Conservation (phyloP, 2,329 filamentous ascomycete species). For the Fusarium sterilihyphosum region DNA sequence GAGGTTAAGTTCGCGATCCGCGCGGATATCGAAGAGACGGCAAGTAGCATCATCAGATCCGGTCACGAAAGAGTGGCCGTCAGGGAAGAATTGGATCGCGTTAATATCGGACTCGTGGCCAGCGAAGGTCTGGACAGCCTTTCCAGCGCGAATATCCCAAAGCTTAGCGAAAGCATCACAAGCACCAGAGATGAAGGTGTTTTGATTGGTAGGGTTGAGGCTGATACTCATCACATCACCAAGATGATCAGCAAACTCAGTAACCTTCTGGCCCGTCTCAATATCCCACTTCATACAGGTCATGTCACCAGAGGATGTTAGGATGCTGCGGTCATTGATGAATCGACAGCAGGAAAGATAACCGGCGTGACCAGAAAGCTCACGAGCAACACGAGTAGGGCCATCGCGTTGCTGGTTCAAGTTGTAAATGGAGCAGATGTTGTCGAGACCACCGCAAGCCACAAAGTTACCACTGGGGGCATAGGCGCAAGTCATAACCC, state of each 20-base stretch:
- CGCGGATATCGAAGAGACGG: slow-evolving; percentile 96
- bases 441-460: slow-evolving; percentile 97
- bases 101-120: slow-evolving; percentile 99
- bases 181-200: slow-evolving; percentile 98
- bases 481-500: slow-evolving; percentile 99
- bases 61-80: slow-evolving; percentile 97
- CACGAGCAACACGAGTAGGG: slow-evolving; percentile 94
- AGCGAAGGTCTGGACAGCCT: slow-evolving; percentile 98
- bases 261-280: slow-evolving; percentile 95
- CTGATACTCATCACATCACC: slow-evolving; percentile 99
- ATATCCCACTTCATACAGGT: slow-evolving; percentile 99
- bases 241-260: slow-evolving; percentile 97
- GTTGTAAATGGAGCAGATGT: slow-evolving; percentile 99
- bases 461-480: slow-evolving; percentile 98
- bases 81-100: slow-evolving; percentile 99
- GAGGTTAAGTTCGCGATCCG: slow-evolving; percentile 81
- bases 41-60: slow-evolving; percentile 98
- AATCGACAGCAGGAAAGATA: slow-evolving; percentile 99
- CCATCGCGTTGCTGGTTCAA: slow-evolving; percentile 93
- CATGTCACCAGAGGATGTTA: slow-evolving; percentile 99
- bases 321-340: slow-evolving; percentile 96
- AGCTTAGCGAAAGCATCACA: slow-evolving; percentile 98
- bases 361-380: slow-evolving; percentile 95
- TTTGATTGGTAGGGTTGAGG: slow-evolving; percentile 98
- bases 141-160: slow-evolving; percentile 98